phyloP scores from a whole-genome alignment of 768 basidiomycete genomes.

The Rubroboletus pulcherrimus region DNA sequence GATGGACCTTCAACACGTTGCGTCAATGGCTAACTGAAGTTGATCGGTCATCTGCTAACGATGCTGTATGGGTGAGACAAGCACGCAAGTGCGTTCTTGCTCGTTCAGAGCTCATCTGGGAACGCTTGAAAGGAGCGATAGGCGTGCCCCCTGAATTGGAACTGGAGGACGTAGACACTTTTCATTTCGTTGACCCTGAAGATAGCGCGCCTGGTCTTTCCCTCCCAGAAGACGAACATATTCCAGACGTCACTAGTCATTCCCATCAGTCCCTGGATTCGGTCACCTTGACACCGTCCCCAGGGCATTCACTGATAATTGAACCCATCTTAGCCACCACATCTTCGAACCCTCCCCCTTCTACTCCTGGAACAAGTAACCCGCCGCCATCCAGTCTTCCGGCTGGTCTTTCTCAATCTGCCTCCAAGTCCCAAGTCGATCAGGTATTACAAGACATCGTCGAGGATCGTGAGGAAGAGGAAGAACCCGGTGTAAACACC shows the following conservation, averaged over 20 bases:
- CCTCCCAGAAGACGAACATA: neutral
- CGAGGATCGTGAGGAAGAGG: conserved; percentile 47
- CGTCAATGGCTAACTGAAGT: conserved; percentile 61
- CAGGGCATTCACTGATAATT: conserved; percentile 33
- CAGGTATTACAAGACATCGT: conserved; percentile 53
- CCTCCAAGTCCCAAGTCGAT: conserved; percentile 25
- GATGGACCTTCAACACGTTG: conserved; percentile 74
- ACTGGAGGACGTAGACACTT: conserved; percentile 40
- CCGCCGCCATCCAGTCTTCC: conserved; percentile 39
- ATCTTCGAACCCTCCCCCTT: conserved; percentile 21
- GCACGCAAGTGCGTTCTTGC: conserved; percentile 72
- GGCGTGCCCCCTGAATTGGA: conserved; percentile 86
- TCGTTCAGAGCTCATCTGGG: conserved; percentile 87
- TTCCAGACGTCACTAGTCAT: neutral
- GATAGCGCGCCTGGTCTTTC: neutral
- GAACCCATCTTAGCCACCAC: conserved; percentile 49
- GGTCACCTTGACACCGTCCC: conserved; percentile 13
- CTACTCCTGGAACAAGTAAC: conserved; percentile 24
- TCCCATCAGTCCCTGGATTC: neutral
- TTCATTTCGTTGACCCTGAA: neutral
- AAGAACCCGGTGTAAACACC: conserved; percentile 24
- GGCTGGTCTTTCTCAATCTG: conserved; percentile 29
- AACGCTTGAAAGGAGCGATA: conserved; percentile 81
- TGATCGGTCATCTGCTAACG: conserved; percentile 59
- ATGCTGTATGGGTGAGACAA: conserved; percentile 68